Conservation (phyloP, 2,329 filamentous ascomycete species). For the Sclerotinia borealis region DNA sequence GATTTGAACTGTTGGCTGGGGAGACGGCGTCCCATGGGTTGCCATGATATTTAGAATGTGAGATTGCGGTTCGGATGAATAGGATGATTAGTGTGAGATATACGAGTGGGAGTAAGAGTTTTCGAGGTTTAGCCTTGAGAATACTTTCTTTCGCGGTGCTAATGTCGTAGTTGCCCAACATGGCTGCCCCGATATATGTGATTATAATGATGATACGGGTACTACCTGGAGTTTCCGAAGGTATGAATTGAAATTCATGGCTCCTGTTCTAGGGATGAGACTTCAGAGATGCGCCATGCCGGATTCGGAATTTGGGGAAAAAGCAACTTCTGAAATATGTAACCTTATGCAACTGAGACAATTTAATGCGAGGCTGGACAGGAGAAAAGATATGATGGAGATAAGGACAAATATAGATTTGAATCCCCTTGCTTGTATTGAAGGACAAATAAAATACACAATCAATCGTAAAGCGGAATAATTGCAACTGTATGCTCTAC, state of each 20-base stretch:
- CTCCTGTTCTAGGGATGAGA: neutral
- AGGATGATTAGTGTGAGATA: slow-evolving; percentile 2
- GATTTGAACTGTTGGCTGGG: neutral
- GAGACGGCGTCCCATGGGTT: neutral
- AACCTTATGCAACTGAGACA: slow-evolving; percentile 7
- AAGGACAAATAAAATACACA: too few species aligned
- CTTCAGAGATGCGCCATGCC: neutral
- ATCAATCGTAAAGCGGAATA: too few species aligned
- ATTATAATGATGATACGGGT: neutral
- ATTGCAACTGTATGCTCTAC: too few species aligned
- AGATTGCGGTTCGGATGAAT: slow-evolving; percentile 2
- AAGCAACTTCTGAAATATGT: neutral
- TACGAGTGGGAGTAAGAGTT: slow-evolving; percentile 1
- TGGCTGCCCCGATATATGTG: neutral
- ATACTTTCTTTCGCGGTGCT: slow-evolving; percentile 3
- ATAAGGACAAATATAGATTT: neutral
- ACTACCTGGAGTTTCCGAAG: neutral
- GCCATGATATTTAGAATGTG: neutral
- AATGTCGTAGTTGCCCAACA: neutral
- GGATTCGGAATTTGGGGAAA: neutral
- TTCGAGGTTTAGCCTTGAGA: slow-evolving; percentile 9
- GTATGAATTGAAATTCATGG: neutral
- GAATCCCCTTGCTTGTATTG: neutral
- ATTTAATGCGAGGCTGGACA: neutral
- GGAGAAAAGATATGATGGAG: neutral